phyloP scores from a whole-genome alignment of 2,329 filamentous ascomycete species.

The Ophiostoma ips region DNA sequence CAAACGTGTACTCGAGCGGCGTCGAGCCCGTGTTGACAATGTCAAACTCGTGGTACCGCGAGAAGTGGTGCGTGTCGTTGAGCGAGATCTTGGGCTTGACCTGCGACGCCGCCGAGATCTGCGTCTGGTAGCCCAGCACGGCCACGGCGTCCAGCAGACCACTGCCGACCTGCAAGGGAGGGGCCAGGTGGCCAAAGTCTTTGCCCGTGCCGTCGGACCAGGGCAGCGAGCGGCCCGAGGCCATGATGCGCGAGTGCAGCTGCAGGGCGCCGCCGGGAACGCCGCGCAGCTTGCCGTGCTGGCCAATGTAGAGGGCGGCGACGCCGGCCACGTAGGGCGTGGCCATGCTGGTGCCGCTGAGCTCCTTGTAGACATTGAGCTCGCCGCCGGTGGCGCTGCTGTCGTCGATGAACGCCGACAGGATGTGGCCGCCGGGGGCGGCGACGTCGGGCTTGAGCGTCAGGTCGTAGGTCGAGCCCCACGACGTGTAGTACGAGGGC shows the following conservation, averaged over 20 bases:
- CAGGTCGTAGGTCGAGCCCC: constrained; percentile 33
- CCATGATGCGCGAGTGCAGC: neutral
- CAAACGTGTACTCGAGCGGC: constrained; percentile 7
- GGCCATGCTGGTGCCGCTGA: constrained; percentile 39
- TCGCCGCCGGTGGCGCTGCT: constrained; percentile 23
- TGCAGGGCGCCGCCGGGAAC: neutral
- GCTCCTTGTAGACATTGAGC: constrained; percentile 16
- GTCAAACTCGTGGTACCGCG: constrained; percentile 2
- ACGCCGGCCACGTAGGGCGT: constrained; percentile 5
- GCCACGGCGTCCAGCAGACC: constrained; percentile 11
- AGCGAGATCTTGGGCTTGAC: constrained; percentile 3
- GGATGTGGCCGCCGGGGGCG: constrained; percentile 33
- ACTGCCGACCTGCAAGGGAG: constrained; percentile 4
- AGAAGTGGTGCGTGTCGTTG: constrained; percentile 11
- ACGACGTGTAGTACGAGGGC: constrained; percentile 19
- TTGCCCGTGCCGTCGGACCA: neutral
- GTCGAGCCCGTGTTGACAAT: constrained; percentile 3
- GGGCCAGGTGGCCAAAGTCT: constrained; percentile 1
- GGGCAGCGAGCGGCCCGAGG: neutral
- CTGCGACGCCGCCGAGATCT: neutral
- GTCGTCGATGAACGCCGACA: constrained; percentile 34
- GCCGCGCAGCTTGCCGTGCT: neutral
- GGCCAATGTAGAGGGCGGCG: constrained; percentile 1
- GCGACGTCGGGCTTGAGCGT: constrained; percentile 33
- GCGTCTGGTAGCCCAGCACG: constrained; percentile 7